Evolutionary conservation across 1,284 basidiomycete genomes (phyloP), one percentile per base, ranked within the genome.

Genomic region (Gomphus bonarii): DNA sequence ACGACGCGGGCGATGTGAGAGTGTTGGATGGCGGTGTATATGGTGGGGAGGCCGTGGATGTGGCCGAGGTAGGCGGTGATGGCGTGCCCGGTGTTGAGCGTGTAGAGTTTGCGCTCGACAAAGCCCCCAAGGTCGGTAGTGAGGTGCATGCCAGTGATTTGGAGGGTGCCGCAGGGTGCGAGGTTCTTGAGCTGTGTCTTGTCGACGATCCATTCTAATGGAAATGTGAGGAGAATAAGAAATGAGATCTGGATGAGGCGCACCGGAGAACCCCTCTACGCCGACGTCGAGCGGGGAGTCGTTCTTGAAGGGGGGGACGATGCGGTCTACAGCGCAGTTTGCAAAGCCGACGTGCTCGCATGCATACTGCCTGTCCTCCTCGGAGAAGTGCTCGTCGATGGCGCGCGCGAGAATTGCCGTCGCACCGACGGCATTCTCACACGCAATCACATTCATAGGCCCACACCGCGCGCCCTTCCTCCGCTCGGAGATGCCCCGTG

Each of bases 281-380:
- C 69, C 69, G 47, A 73, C 71, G 60, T 72, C 70, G 35, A 74
- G 69, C 33, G 65, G 61, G 42, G 61, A 61, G 36, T 54, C 58
- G 42, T 61, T 59, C 9, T 67, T 58, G 60, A 66, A 63, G 1
- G 69, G 68, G n/a, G 72, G 73, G 11, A 73, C 69, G 63, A 73
- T 73, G 58, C 73, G 69, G 63, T 74, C 73, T 51, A 74, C 71
- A 42, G 69, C 67, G 63, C 72, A 73, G 63, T 73, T 69, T n/a
- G 73, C 70, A 58, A 72, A 74, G 44, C 73, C 67, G 49, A 71
- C 60, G 52, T 68, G 61, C 30, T 66, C 59, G 16, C 61, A 58
- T 16, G 67, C 68, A 57, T 66, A 69, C 2, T 56, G 55, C 25
- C 65, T 64, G 55, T 69, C 67, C 43, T 63, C 65, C 12, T 53